Conservation (phyloP, 441 rosid genomes). For the Arabidopsis lyrata region DNA sequence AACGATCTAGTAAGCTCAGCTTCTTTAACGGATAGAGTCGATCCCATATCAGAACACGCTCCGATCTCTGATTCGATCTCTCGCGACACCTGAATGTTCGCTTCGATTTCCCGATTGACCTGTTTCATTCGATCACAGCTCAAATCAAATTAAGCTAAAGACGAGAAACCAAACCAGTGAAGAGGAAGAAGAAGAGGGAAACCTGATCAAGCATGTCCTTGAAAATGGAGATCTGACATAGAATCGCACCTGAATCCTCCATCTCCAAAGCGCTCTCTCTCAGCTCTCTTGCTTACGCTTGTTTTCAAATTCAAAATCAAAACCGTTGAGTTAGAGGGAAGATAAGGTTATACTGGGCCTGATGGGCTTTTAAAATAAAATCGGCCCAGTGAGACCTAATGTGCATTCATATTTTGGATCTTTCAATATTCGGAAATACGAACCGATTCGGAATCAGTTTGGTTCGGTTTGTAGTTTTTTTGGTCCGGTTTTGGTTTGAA, state of each 20-base stretch:
- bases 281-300: not conserved
- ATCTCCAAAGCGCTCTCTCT: conserved; percentile 36
- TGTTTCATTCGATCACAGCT: not conserved
- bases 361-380: not conserved
- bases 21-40: conserved; percentile 54
- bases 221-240: conserved; percentile 71
- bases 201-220: conserved; percentile 91
- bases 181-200: not conserved
- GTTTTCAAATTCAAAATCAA: not conserved
- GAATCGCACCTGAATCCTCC: conserved; percentile 81
- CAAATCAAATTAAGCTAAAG: conserved; percentile 5
- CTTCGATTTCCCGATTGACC: conserved; percentile 84
- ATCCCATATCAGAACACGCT: conserved; percentile 60
- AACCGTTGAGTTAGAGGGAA: not conserved
- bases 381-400: not conserved
- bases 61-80: conserved; percentile 80
- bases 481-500: too few species aligned
- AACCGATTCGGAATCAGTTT: not conserved
- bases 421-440: not conserved
- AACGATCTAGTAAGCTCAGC: conserved; percentile 63
- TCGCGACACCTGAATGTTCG: conserved; percentile 64
- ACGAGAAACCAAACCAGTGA: conserved; percentile 6
- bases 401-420: too few species aligned
- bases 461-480: too few species aligned
- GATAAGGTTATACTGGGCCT: not conserved